Base-by-base conservation (phyloP, 2,329 filamentous ascomycete species). In the Talaromyces funiculosus region DNA sequence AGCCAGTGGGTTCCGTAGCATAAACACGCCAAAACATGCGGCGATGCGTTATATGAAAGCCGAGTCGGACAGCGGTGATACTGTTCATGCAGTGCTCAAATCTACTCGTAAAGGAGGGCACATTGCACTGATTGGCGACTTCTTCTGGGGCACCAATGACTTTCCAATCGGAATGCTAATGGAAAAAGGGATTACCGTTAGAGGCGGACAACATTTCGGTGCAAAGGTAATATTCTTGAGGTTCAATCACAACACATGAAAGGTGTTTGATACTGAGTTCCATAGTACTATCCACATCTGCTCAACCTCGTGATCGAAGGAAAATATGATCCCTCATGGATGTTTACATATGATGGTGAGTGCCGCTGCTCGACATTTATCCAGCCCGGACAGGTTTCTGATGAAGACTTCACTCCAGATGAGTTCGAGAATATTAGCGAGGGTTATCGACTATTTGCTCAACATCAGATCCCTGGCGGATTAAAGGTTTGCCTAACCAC, bases 151-250 rank as follows among this genome's bases (percentile, higher is more conserved):
- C 1, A 71, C 68, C 9, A 67, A 69, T 53, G 62, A 70, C 51
- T 72, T 71, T 42, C 68, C 67, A 0, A 72, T 73, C 35, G 69
- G 71, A 12, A 65, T 67, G 49, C 53, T 73, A 57, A 72, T 72
- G 69, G 69, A 73, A 60, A 73, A 73, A 51, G 66, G 64, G 2
- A 65, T 73, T 61, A 73, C 69, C 2, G 57, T 72, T 12, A 66
- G 69, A 22, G 72, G 72, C 0, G 69, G 69, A 1, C 70, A 71
- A 47, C 53, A 67, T 6, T 60, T 63, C 38, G 66, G 64, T 1
- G 65, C 69, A 55, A 69, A 68, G 62, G 67, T 67, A 59, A 9
- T 38, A 12, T 18, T 6, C 14, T 3, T 2, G 22, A 29, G 37
- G 9, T 31, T 29, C n/a, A n/a, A 5, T 5, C 1, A 24, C 29